Base-by-base conservation (phyloP, 768 basidiomycete genomes). In the Leucocoprinus leucothites region DNA sequence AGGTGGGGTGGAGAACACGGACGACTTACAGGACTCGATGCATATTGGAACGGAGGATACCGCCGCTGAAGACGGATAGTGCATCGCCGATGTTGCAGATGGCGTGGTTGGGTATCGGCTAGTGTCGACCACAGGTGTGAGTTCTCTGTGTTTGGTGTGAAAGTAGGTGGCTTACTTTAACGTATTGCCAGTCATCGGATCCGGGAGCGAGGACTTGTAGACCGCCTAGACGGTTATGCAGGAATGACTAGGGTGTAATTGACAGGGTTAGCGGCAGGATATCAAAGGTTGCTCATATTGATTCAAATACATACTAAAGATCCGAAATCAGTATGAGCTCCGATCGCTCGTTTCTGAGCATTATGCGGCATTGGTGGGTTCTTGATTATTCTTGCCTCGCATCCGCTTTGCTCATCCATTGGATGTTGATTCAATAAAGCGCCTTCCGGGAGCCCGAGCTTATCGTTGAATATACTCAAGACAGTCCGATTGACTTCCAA, bases 241-340 rank as follows among this genome's bases (percentile, higher is more conserved):
- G 69, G 71, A 88, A 82, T 0, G 84, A 83, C 81, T 85, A n/a
- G 26, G 63, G 3, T 69, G 72, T 44, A 77, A 70, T 21, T 69
- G 6, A 45, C 8, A 68, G 22, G 42, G 68, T 72, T 61, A 69
- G 67, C 21, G 68, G 57, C n/a, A 8, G 65, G 65, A 46, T 67
- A 62, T 1, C 61, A 63, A 18, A n/a, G n/a, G n/a, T n/a, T n/a
- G n/a, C n/a, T n/a, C n/a, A 31, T 31, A 5, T 31, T 11, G 31
- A 61, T 61, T 9, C 5, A 31, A 31, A 31, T 1, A 38, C 79
- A 63, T 60, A 85, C 85, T 55, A 87, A 64, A n/a, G 82, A 83
- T 61, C 86, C 85, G 58, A 87, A 88, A 66, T 87, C 87, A 2
- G 86, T 87, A 64, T 89, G 87, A 1, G 81, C 79, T 21, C 85